These are phyloP conservation scores for Peronospora destructor DNA, from an alignment of 352 stramenopile genomes.

Conservation along the genomic window DNA sequence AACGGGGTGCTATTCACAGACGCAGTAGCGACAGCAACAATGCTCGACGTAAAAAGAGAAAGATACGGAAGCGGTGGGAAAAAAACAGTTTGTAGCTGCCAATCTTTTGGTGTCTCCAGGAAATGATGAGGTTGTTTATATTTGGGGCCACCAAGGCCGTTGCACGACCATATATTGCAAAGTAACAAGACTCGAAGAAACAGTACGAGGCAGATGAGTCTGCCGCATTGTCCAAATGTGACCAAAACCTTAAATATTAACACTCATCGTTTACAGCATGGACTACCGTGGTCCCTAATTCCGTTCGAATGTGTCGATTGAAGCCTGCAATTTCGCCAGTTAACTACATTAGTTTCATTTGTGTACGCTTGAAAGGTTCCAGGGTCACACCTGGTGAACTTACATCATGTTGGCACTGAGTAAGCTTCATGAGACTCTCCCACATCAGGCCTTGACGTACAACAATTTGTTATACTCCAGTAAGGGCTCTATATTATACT, in stretches of 20 bases:
- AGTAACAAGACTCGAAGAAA: neutral
- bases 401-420: too few relatives aligned
- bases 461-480: too few relatives aligned
- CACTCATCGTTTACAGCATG: too few relatives aligned
- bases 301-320: neutral
- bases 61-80: constrained; percentile 20
- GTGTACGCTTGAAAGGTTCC: too few relatives aligned
- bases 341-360: too few relatives aligned
- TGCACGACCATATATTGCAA: neutral
- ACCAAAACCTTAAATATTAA: too few relatives aligned
- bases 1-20: constrained; percentile 21
- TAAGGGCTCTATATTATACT: too few relatives aligned
- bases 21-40: constrained; percentile 14
- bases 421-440: too few relatives aligned
- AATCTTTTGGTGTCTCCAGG: neutral
- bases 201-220: neutral
- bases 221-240: neutral
- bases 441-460: too few relatives aligned
- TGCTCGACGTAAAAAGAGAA: constrained; percentile 23
- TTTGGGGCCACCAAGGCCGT: neutral
- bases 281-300: too few relatives aligned
- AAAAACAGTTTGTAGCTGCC: neutral
- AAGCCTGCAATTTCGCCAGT: too few relatives aligned
- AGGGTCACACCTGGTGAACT: too few relatives aligned
- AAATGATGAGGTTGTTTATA: constrained; percentile 1